Percentiles rank a stretch among this genome's conserved stretches.
Conservation (phyloP, 441 rosid genomes). For the Isatis lusitanica region DNA sequence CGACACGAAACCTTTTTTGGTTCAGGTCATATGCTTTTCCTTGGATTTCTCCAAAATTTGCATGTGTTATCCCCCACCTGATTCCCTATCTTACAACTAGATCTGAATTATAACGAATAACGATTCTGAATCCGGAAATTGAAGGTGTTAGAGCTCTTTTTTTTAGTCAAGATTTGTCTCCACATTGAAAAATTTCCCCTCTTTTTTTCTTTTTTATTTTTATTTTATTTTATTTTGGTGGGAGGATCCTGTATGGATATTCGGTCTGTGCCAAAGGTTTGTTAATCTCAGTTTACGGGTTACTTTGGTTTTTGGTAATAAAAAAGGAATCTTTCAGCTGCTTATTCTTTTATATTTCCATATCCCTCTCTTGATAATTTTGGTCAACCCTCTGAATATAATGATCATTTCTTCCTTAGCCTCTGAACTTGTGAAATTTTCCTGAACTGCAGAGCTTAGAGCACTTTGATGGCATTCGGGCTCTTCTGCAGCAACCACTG, state of each 20-base stretch:
- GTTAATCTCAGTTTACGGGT: background rate
- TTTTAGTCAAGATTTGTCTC: too few species aligned
- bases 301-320: background rate
- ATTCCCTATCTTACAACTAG: background rate
- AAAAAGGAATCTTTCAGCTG: background rate
- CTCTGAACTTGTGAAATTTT: slow-evolving; percentile 10
- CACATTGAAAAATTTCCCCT: too few species aligned
- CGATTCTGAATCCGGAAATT: too few species aligned
- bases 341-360: background rate
- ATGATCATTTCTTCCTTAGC: background rate
- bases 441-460: slow-evolving; percentile 56
- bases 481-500: slow-evolving; percentile 58
- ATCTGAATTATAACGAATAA: slow-evolving; percentile 15
- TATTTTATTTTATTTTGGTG: background rate
- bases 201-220: too few species aligned
- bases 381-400: background rate
- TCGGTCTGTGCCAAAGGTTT: background rate
- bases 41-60: slow-evolving; percentile 5
- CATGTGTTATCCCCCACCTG: background rate
- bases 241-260: background rate
- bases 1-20: background rate
- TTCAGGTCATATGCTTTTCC: background rate
- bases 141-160: too few species aligned
- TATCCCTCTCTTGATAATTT: background rate
- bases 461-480: slow-evolving; percentile 80